Base-by-base conservation (phyloP, 208 protist species). In the Naegleria fowleri region DNA sequence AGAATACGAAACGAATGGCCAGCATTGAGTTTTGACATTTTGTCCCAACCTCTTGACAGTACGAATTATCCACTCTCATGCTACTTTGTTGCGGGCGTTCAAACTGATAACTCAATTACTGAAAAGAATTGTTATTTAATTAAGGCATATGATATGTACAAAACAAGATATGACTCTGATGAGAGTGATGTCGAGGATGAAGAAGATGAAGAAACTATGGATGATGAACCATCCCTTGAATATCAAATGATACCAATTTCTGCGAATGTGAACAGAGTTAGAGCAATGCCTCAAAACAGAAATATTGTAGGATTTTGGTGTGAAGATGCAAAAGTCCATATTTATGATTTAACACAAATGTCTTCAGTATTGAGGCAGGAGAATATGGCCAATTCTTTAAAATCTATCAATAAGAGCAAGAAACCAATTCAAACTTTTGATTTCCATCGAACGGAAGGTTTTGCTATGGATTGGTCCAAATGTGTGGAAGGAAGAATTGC, bases 391-490 rank as follows among this genome's bases (percentile, higher is more conserved):
- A 25, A 9, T 89, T 36, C 38, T 29, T 86, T 33, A n/a, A 87
- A 85, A n/a, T 58, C 9, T 38, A 36, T 91, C 36, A 88, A 92
- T 58, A 92, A 96, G 36, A 92, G 94, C 40, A 96, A 97, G 92
- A 96, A 94, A 29, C 93, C 96, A 52, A 75, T 86, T 67, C 33
- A 86, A 67, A n/a, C 25, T 41, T 92, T 96, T 87, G 92, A 91
- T 15, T 92, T 96, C 13, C 98, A 99, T 93, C 93, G 92, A 89
- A 96, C 95, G 41, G 98, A 99, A 95, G 98, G 98, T 67, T 99
- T 97, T 92, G 97, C 97, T 11, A 93, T 99, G n/a, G 98, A 98
- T 94, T 99, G 98, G 97, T 99, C 97, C 52, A 92, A 93, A 11
- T 93, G 95, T 76, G 92, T 94, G 51, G 86, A 92, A 83, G 94